Evolutionary conservation across 352 stramenopile species (phyloP), one percentile per base, ranked within the genome.

Genomic region (Thalassiosira tumida): DNA sequence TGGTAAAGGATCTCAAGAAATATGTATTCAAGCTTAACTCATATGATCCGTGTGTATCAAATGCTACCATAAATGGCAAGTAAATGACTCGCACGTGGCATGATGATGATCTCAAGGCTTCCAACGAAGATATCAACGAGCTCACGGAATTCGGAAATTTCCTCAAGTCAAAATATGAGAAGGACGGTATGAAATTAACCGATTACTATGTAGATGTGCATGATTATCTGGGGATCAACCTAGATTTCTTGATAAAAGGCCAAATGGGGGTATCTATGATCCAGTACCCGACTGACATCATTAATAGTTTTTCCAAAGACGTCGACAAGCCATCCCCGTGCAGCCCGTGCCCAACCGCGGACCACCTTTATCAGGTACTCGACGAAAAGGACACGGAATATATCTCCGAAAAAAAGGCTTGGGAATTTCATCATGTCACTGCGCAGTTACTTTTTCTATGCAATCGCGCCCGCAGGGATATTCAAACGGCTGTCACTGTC

Each of bases 31-130:
- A 59, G 38, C 2, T 76, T 2, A 84, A 84, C 41, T 64, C 38
- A 24, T 85, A 77, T 70, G 78, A 85, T 69, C 64, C 64, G 1
- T 85, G 78, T 70, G 64, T 85, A 7, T 43, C 47, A 40, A 85
- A 85, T 29, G 69, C 31, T 29, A 69, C 47, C 1, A 26, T 85
- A 4, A 54, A 85, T 35, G 78, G 78, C 2, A 40, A 29, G 0
- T 59, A 84, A 70, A 69, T 73, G 75, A 82, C 51, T 10, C 51
- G 72, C 3, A 82, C 40, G 10, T 82, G 75, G 75, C 78, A 77
- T 77, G 81, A 76, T 75, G 81, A 87, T 85, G 91, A 96, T 69
- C 50, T 95, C 2, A 94, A 95, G 75, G 81, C 93, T 0, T 93
- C 84, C 0, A 86, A 94, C 64, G 31, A 47, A n/a, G 74, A 67